Evolutionary conservation across 176 grass and related monocot genomes (phyloP).

Genomic region (Puccinellia tenuiflora): DNA sequence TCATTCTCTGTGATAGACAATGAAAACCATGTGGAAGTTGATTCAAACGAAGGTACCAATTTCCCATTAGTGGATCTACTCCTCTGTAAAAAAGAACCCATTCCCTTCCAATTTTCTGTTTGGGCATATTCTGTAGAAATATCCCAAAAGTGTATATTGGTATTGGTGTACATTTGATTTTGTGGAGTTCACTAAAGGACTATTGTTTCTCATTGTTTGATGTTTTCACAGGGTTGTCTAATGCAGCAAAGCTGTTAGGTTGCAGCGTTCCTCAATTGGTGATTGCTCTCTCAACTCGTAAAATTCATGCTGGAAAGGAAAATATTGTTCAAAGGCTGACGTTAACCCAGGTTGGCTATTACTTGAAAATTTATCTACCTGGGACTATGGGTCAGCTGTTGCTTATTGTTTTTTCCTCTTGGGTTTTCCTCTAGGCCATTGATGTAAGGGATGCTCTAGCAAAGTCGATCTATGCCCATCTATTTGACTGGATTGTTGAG

Average conservation of each 20-base stretch:
- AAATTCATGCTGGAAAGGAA: conserved; percentile 88
- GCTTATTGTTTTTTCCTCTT: background rate
- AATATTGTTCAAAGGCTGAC: conserved; percentile 85
- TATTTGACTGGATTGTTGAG: conserved; percentile 92
- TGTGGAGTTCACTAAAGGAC: background rate
- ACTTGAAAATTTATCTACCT: conserved; percentile 8
- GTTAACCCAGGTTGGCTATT: conserved; percentile 62
- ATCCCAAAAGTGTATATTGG: background rate
- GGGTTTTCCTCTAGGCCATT: conserved; percentile 55
- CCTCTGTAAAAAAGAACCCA: background rate
- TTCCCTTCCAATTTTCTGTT: background rate
- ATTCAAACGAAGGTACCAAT: conserved; percentile 72
- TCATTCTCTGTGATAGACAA: conserved; percentile 84
- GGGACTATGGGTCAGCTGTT: background rate
- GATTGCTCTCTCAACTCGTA: conserved; percentile 69
- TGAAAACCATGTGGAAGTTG: conserved; percentile 95
- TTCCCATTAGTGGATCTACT: background rate
- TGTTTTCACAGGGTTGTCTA: conserved; percentile 52
- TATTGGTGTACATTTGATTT: background rate
- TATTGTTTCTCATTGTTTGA: conserved; percentile 13
- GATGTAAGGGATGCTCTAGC: conserved; percentile 90
- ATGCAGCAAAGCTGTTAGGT: conserved; percentile 69
- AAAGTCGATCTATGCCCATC: conserved; percentile 80
- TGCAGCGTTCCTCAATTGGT: conserved; percentile 62
- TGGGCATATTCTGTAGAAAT: background rate